Conservation (phyloP, 2,329 filamentous ascomycete genomes). For the Calcarisporium arbuscula region DNA sequence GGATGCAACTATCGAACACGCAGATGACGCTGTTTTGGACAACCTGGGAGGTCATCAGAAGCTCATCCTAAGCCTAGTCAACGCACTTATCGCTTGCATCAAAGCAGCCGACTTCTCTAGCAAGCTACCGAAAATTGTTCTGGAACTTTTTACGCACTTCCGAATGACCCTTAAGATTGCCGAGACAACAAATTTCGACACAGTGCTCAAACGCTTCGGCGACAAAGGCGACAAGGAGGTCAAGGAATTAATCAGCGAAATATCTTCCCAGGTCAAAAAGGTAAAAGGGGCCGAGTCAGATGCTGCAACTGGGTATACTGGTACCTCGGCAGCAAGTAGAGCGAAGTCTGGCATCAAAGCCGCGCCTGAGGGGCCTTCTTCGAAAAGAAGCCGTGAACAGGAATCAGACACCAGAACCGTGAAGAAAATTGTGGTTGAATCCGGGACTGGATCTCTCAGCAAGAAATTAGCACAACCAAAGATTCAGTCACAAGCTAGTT, state of each 20-base stretch:
- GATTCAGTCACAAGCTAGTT: constrained; percentile 21
- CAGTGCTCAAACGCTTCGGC: constrained; percentile 55
- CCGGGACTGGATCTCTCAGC: constrained; percentile 28
- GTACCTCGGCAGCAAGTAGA: constrained; percentile 32
- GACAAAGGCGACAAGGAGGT: constrained; percentile 60
- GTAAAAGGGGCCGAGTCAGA: constrained; percentile 29
- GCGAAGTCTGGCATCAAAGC: constrained; percentile 27
- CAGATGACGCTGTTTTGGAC: constrained; percentile 48
- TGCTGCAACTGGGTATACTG: constrained; percentile 29
- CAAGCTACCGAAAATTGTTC: constrained; percentile 47
- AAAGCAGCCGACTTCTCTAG: constrained; percentile 46
- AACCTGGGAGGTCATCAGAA: constrained; percentile 53
- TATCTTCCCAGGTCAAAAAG: constrained; percentile 42
- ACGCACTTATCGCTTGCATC: constrained; percentile 48
- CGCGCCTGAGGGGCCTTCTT: constrained; percentile 19
- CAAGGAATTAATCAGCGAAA: constrained; percentile 53
- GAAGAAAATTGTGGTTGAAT: constrained; percentile 37
- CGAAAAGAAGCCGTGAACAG: constrained; percentile 34
- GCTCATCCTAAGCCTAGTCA: constrained; percentile 48
- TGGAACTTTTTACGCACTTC: constrained; percentile 55
- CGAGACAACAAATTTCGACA: constrained; percentile 60
- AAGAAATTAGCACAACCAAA: constrained; percentile 34
- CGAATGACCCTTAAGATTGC: constrained; percentile 56
- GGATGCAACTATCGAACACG: constrained; percentile 47
- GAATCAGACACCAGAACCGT: constrained; percentile 31